These are phyloP conservation scores for Solanum neorickii DNA, from an alignment of 257 asterid species.

Conservation along the genomic window DNA sequence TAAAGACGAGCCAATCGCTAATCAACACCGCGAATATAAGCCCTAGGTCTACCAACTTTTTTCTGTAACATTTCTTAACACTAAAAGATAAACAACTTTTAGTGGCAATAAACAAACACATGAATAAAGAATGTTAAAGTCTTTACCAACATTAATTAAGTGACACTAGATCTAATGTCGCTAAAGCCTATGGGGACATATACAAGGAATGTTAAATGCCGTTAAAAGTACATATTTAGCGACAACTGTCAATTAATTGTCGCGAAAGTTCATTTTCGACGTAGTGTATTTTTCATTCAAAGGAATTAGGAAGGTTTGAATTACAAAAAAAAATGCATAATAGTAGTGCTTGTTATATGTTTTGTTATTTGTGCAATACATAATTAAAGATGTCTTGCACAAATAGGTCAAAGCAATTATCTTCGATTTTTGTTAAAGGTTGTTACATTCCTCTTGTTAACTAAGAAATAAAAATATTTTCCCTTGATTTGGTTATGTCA, in stretches of 20 bases:
- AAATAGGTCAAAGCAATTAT: not conserved
- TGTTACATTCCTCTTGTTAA: not conserved
- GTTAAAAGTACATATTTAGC: too few species aligned
- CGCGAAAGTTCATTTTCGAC: too few species aligned
- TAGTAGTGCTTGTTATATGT: not conserved
- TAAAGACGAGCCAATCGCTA: not conserved
- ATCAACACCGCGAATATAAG: not conserved
- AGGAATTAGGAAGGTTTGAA: not conserved
- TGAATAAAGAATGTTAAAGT: accelerated
- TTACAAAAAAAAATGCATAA: too few species aligned
- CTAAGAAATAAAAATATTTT: too few species aligned
- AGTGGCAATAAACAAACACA: too few species aligned
- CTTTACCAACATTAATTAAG: too few species aligned
- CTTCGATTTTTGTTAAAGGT: not conserved
- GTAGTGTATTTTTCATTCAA: not conserved
- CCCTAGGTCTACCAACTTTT: not conserved
- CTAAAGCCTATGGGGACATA: too few species aligned
- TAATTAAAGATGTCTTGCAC: too few species aligned
- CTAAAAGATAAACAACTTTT: too few species aligned
- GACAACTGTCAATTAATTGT: accelerated
- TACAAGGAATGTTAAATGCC: accelerated
- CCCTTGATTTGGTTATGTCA: not conserved
- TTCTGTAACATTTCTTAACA: not conserved
- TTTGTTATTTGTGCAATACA: not conserved
- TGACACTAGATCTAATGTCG: too few species aligned